Base-by-base conservation (phyloP, 1,284 basidiomycete species). In the Cryptococcus sp. region DNA sequence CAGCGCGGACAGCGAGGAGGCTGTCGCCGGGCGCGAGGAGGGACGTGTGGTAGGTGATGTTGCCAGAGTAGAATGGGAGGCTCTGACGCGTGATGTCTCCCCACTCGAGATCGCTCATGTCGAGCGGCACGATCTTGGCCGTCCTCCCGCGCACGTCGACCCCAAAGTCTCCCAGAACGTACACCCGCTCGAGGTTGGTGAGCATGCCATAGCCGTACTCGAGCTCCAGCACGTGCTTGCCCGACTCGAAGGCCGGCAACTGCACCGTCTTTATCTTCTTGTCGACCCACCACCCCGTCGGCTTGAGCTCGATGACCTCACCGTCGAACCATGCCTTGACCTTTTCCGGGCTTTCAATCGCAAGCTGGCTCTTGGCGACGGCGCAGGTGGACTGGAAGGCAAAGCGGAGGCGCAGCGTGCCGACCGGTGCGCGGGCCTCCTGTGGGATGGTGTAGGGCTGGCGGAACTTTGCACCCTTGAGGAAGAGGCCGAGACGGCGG, bases 11-110 rank as follows among this genome's bases (percentile, higher is more conserved):
- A 12, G 60, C 60, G 6, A 57, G 38, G 8, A 59, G 50, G n/a
- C 33, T 48, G 7, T 50, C 40, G 4, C 53, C 57, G 23, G 50
- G 37, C 12, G 51, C 43, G 13, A 53, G 23, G n/a, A 68, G 43
- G 2, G 46, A 45, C 46, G 56, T 62, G 47, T 67, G 61, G 49
- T 67, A 68, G 2, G 53, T 62, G 28, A 68, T 43, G 50, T 68
- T 68, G 28, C 65, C 68, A 13, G 64, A 55, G 56, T 70, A 70
- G 55, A 70, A 70, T 1, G 68, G 66, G 21, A 67, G 46, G n/a
- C 56, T 55, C 39, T 68, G 66, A 21, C 62, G 54, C 4, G 64
- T 66, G 39, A 63, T 56, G 38, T 68, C 68, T 12, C 68, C 66
- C 52, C 59, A 70, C 24, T 57, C 54, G 4, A 67, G 3, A 1